Base-by-base conservation (phyloP, 768 basidiomycete genomes). In the Boletus rex-veris region DNA sequence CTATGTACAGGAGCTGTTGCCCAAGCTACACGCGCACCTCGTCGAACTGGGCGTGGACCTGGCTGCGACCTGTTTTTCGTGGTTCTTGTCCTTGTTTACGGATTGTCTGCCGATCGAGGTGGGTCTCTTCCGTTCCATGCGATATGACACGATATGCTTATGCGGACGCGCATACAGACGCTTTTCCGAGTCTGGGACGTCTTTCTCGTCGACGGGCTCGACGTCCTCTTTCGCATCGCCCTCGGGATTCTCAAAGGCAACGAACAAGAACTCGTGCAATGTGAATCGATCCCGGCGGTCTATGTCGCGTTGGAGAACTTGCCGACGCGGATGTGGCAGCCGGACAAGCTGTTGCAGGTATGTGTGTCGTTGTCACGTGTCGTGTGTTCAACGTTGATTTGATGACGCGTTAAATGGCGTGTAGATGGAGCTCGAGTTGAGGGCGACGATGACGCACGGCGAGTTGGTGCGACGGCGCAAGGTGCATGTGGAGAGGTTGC, bases 51-150 rank as follows among this genome's bases (percentile, higher is more conserved):
- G 88, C 5, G 85, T 98, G 12, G 95, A 99, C 65, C 79, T 99
- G 3, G 85, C 86, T 3, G 94, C 95, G 0, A 92, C 98, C 56
- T 97, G 93, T 55, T 99, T 99, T 75, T 96, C 94, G 12, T 99
- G 97, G 97, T 97, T 98, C 72, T 74, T 99, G 24, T 94, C 92
- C 4, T 76, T 99, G 19, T 98, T 98, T 65, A 97, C 95, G 0
- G 94, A 97, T 61, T 96, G 95, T 66, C 74, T 98, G 8, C 96
- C 96, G 11, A 90, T 98, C 26, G 94, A 96, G 82, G 93, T 93
- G 53, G 31, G 78, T 67, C 47, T 4, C 12, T 2, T 7, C 0
- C 16, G 5, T 7, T 21, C 10, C 10, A 35, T 35, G 14, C 6
- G 33, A 44, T 40, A 30, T 19, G 5, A n/a, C 11, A 37, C n/a